Evolutionary conservation across 2,329 filamentous ascomycete species (phyloP).

Genomic region (Clarireedia hainanense): DNA sequence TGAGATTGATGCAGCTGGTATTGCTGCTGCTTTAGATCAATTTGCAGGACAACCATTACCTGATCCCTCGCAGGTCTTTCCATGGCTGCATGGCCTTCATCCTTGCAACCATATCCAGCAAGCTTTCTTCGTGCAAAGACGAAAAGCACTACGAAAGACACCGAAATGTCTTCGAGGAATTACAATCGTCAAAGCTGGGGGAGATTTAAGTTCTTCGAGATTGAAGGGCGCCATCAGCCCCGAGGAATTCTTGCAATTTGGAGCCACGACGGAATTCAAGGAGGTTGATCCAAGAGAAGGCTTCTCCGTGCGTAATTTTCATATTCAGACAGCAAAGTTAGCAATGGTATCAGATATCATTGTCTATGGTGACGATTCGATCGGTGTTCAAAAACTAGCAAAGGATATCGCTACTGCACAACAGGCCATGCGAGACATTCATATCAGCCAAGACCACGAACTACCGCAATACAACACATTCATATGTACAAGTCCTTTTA

Average conservation of each 20-base stretch:
- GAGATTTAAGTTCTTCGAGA: constrained; percentile 64
- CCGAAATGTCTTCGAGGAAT: constrained; percentile 74
- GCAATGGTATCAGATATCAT: constrained; percentile 87
- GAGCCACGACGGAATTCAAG: constrained; percentile 46
- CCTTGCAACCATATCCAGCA: constrained; percentile 82
- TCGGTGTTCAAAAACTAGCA: constrained; percentile 52
- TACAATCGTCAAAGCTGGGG: constrained; percentile 82
- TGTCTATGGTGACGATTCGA: constrained; percentile 72
- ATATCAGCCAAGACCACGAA: constrained; percentile 46
- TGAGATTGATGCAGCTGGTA: constrained; percentile 58
- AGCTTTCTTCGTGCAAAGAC: constrained; percentile 77
- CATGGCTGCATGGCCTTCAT: constrained; percentile 92
- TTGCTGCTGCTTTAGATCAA: constrained; percentile 69
- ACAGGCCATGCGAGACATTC: constrained; percentile 60
- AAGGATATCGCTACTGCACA: constrained; percentile 72
- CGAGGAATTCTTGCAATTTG: constrained; percentile 59
- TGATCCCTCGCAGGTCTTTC: constrained; percentile 79
- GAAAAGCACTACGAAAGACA: constrained; percentile 59
- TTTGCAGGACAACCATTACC: constrained; percentile 74
- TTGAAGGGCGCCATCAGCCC: constrained; percentile 83
- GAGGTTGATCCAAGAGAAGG: constrained; percentile 82
- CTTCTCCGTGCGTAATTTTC: constrained; percentile 94
- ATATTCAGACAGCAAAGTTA: constrained; percentile 86
- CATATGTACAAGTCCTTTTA: constrained; percentile 56
- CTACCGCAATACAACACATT: constrained; percentile 78